phyloP scores from a whole-genome alignment of 2,329 filamentous ascomycete genomes.

The Neonectria neomacrospora region DNA sequence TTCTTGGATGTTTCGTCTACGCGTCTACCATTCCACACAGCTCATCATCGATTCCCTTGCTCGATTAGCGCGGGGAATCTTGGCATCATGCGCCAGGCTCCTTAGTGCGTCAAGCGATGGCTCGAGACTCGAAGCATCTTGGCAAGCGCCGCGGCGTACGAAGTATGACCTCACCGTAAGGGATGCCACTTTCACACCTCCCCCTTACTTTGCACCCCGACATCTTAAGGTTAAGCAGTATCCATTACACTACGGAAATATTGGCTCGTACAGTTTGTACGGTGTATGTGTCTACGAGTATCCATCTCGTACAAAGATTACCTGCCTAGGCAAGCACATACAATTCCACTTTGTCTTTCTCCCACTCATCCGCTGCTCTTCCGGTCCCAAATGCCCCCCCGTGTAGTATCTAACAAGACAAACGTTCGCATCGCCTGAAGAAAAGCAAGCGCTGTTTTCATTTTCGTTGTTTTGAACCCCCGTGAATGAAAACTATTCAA shows the following conservation, averaged over 20 bases:
- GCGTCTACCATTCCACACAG: not conserved
- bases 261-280: not conserved
- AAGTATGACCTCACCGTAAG: conserved; percentile 9
- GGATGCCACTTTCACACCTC: not conserved
- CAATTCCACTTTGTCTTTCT: not conserved
- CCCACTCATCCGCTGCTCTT: not conserved
- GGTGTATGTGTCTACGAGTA: conserved; percentile 10
- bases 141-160: not conserved
- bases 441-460: not conserved
- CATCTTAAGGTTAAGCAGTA: not conserved
- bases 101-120: not conserved
- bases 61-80: not conserved
- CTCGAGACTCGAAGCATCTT: conserved; percentile 3
- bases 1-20: not conserved
- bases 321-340: not conserved
- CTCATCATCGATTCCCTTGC: conserved; percentile 5
- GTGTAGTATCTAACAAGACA: conserved; percentile 6
- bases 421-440: not conserved
- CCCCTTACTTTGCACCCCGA: too few species aligned
- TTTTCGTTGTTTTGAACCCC: not conserved
- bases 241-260: not conserved
- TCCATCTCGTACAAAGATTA: conserved; percentile 9
- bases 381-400: not conserved
- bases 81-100: not conserved
- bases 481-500: not conserved